Percentiles rank a stretch among this genome's conserved stretches.
Evolutionary conservation across 1,139 yeast genomes (phyloP).

Genomic region (Hemisphaericaspora lyxosophila): DNA sequence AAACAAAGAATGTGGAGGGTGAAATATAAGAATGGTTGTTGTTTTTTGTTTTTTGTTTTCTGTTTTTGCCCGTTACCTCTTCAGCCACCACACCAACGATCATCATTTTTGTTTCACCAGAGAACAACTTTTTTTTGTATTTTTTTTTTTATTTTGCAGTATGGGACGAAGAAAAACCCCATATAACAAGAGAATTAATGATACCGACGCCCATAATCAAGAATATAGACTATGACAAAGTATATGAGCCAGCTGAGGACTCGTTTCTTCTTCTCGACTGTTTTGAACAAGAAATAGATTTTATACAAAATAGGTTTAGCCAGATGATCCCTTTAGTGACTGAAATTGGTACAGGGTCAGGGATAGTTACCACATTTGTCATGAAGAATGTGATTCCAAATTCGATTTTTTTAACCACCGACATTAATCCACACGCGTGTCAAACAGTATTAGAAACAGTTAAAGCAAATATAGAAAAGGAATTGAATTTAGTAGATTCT

Average conservation of each 20-base stretch:
- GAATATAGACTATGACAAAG: slow-evolving; percentile 41
- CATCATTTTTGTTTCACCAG: no score
- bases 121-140: no score
- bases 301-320: slow-evolving; percentile 31
- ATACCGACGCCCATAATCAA: slow-evolving; percentile 41
- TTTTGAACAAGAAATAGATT: slow-evolving; percentile 57
- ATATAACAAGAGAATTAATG: no score
- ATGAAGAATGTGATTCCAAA: slow-evolving; percentile 50
- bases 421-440: slow-evolving; percentile 79
- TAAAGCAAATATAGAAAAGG: slow-evolving; percentile 38
- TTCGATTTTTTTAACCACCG: slow-evolving; percentile 65
- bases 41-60: no score
- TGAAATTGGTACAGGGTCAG: slow-evolving; percentile 94
- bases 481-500: slow-evolving; percentile 44
- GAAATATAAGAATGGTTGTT: no score
- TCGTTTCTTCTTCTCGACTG: slow-evolving; percentile 78
- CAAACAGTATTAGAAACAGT: slow-evolving; percentile 52
- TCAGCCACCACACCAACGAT: no score
- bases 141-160: no score
- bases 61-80: no score
- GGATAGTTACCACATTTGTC: slow-evolving; percentile 77
- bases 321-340: slow-evolving; percentile 52
- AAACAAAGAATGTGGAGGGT: no score
- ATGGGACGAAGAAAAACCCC: no score
- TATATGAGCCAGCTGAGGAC: slow-evolving; percentile 95